phyloP scores from a whole-genome alignment of 345 rosid genomes.

The Hevea brasiliensis region DNA sequence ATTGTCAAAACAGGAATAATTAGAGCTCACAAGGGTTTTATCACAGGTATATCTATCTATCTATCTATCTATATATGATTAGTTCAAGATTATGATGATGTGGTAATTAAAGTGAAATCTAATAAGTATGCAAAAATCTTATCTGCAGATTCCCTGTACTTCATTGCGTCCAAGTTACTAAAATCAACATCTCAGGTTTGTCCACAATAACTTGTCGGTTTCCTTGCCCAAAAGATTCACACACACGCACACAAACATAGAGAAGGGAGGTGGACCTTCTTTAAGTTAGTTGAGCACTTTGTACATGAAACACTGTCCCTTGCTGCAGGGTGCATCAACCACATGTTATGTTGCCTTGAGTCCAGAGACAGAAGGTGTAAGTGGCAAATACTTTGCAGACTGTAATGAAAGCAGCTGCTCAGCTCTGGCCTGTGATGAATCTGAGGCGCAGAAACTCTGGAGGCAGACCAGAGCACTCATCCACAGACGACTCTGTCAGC shows the following conservation, averaged over 20 bases:
- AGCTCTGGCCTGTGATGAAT: conserved; percentile 69
- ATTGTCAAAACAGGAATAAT: conserved; percentile 90
- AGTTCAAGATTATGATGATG: too few relatives aligned
- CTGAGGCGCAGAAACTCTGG: conserved; percentile 61
- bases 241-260: too few relatives aligned
- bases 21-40: conserved; percentile 74
- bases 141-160: conserved; percentile 81
- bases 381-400: conserved; percentile 84
- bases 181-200: conserved; percentile 77
- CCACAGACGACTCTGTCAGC: conserved; percentile 35
- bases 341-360: conserved; percentile 89
- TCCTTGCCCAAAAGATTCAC: neutral
- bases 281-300: neutral
- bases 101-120: too few relatives aligned
- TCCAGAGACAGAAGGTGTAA: conserved; percentile 50
- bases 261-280: too few relatives aligned
- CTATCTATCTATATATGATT: too few relatives aligned
- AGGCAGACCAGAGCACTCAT: conserved; percentile 53
- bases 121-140: neutral
- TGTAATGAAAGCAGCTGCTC: conserved; percentile 78
- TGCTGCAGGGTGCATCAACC: conserved; percentile 83
- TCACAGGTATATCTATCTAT: conserved; percentile 51
- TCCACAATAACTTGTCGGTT: conserved; percentile 4
- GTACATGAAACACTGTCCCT: neutral
- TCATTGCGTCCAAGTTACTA: conserved; percentile 84